Evolutionary conservation across 2,329 filamentous ascomycete genomes (phyloP).

Genomic region (Gnomoniopsis sp.): DNA sequence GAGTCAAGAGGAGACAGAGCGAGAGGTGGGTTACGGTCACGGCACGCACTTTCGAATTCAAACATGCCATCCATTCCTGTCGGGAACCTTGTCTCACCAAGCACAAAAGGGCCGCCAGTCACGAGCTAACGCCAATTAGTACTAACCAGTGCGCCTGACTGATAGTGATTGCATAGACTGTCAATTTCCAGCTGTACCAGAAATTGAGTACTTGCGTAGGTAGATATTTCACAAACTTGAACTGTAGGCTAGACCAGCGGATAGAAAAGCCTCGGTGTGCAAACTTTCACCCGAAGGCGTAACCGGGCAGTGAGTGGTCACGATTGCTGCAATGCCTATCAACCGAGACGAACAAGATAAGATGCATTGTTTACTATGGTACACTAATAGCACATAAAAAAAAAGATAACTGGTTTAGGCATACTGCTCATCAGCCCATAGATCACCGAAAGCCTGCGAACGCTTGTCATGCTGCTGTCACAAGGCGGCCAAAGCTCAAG

Average conservation of each 20-base stretch:
- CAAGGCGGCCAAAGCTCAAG: neutral
- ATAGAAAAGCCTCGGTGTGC: neutral
- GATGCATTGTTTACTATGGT: too few species aligned
- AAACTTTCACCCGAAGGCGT: too few species aligned
- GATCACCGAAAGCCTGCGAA: neutral
- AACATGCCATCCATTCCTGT: neutral
- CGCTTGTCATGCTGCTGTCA: neutral
- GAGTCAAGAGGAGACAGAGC: neutral
- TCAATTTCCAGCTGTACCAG: neutral
- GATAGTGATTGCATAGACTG: constrained; percentile 14
- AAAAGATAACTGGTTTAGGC: too few species aligned
- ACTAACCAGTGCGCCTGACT: constrained; percentile 1
- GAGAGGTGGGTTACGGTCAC: neutral
- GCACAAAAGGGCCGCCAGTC: constrained; percentile 8
- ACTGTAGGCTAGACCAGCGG: neutral
- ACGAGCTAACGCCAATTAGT: constrained; percentile 15
- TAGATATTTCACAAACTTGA: neutral
- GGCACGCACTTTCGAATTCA: neutral
- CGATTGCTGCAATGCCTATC: too few species aligned
- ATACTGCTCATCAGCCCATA: neutral
- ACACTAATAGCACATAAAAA: too few species aligned
- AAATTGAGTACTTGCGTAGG: neutral
- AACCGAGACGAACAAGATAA: too few species aligned
- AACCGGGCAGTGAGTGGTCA: too few species aligned
- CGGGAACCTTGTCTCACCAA: neutral